These are phyloP conservation scores for Tricholoma terreum DNA, from an alignment of 768 basidiomycete genomes.

Conservation along the genomic window DNA sequence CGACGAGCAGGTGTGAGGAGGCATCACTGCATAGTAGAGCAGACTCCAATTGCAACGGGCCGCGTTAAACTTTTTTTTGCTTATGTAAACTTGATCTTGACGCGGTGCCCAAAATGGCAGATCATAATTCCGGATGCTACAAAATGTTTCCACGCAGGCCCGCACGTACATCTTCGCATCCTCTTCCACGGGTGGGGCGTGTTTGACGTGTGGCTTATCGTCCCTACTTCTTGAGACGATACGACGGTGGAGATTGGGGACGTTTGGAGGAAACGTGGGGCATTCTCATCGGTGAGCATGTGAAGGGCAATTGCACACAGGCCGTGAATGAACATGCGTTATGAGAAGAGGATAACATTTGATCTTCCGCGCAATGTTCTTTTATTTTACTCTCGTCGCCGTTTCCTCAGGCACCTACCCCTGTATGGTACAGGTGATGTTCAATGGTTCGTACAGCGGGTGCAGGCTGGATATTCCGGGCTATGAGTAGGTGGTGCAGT, in stretches of 20 bases:
- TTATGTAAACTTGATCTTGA: too few species aligned
- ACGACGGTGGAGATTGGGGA: neutral
- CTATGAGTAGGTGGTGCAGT: slow-evolving; percentile 68
- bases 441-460: slow-evolving; percentile 89
- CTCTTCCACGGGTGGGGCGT: slow-evolving; percentile 54
- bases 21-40: too few species aligned
- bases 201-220: slow-evolving; percentile 52
- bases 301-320: slow-evolving; percentile 70
- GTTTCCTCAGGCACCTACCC: too few species aligned
- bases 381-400: too few species aligned
- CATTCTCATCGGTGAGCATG: slow-evolving; percentile 64
- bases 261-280: neutral
- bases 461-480: slow-evolving; percentile 64
- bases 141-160: slow-evolving; percentile 71
- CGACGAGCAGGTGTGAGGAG: neutral
- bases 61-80: too few species aligned
- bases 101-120: too few species aligned
- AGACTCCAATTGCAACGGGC: too few species aligned
- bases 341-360: too few species aligned
- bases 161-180: slow-evolving; percentile 70
- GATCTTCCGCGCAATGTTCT: too few species aligned
- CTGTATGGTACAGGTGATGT: slow-evolving; percentile 70
- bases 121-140: slow-evolving; percentile 54
- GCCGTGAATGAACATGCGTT: slow-evolving; percentile 58
- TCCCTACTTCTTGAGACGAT: neutral